phyloP scores from a whole-genome alignment of 2,329 filamentous ascomycete species.

The Neurospora crassa region DNA sequence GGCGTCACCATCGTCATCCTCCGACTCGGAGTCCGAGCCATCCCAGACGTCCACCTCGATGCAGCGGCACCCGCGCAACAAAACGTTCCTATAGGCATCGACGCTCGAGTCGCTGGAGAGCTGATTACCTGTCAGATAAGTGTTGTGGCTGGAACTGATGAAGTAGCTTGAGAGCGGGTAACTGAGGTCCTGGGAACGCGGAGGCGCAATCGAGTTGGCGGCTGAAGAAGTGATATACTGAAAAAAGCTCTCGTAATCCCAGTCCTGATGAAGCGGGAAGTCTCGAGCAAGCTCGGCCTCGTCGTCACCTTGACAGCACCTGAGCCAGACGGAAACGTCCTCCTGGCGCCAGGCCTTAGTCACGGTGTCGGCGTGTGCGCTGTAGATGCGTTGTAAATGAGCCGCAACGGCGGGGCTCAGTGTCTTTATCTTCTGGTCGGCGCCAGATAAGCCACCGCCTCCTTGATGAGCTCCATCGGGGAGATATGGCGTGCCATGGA shows the following conservation, averaged over 20 bases:
- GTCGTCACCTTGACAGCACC: constrained; percentile 34
- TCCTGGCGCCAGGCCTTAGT: constrained; percentile 35
- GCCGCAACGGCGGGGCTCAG: constrained; percentile 30
- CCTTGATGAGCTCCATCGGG: constrained; percentile 31
- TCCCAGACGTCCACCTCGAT: constrained; percentile 97
- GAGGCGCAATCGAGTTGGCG: constrained; percentile 32
- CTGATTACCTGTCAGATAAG: constrained; percentile 83
- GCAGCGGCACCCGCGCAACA: constrained; percentile 79
- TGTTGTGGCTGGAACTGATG: constrained; percentile 92
- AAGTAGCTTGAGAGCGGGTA: constrained; percentile 84
- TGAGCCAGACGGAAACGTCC: constrained; percentile 36
- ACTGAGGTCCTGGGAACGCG: constrained; percentile 45
- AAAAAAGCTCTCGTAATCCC: constrained; percentile 41
- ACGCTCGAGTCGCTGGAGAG: constrained; percentile 79
- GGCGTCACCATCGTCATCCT: constrained; percentile 39
- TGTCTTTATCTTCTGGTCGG: constrained; percentile 29
- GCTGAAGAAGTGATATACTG: constrained; percentile 46
- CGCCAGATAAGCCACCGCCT: constrained; percentile 37
- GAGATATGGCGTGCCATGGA: constrained; percentile 2
- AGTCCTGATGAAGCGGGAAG: constrained; percentile 19
- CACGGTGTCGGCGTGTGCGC: constrained; percentile 30
- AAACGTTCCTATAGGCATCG: constrained; percentile 74
- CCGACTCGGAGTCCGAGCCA: constrained; percentile 62
- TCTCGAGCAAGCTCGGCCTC: constrained; percentile 20
- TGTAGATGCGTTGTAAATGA: constrained; percentile 38